Evolutionary conservation across 1,284 basidiomycete species (phyloP), one percentile per base, ranked within the genome.

Genomic region (Ceratobasidium sp.): DNA sequence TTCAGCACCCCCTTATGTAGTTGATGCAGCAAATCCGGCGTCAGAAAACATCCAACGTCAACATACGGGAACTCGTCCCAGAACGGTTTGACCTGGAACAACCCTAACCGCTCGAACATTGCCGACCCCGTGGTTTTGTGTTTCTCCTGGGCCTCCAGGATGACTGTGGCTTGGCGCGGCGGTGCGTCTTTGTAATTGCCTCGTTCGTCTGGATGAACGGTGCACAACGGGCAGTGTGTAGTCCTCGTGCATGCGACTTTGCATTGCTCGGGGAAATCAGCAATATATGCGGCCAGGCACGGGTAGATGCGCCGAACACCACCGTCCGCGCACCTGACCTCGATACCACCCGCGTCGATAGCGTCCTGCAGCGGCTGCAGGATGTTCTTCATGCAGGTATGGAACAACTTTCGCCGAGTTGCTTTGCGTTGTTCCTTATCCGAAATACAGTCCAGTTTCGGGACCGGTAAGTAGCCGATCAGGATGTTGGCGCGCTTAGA

Each of bases 1-100:
- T 83, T 83, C 72, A 83, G 81, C 10, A 85, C 80, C 20, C 84
- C 84, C 71, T 85, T 84, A 78, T 85, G 83, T 2, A 84, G 77
- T 63, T 84, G 84, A 72, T 85, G 84, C 13, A 85, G 81, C 46
- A 84, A 64, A 56, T 85, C 83, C 4, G 83, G 84, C 3, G 82
- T 82, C 44, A 84, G 69, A 18, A 66, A 73, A 7, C 51, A 6
- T 76, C 82, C 82, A 49, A 83, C 83, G 72, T 84, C 77, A 12
- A 71, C 28, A 56, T 82, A 76, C 2, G 82, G 83, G 18, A 83
- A 76, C 26, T 80, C 69, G 1, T 44, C 73, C 84, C 84, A 83
- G 79, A 84, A 84, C 33, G 83, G 83, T 23, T 49, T 51, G 1
- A 69, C 39, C 15, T 39, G 20, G 23, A 58, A 33, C 18, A 75